phyloP scores from a whole-genome alignment of 2,329 filamentous ascomycete species.

The Herpotrichia juniperi region DNA sequence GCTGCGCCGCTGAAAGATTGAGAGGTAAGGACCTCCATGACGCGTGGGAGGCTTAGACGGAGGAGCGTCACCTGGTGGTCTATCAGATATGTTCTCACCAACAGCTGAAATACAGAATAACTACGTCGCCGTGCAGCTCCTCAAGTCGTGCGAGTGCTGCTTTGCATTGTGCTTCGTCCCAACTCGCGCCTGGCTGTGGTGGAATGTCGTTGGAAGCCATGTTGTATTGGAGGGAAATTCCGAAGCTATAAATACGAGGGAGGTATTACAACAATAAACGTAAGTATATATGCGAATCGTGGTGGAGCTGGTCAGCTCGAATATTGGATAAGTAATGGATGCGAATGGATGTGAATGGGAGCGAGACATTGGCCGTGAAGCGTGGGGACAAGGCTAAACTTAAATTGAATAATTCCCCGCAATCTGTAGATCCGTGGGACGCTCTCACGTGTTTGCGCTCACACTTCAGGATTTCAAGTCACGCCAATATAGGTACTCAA shows the following conservation, averaged over 20 bases:
- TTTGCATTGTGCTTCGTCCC: conserved; percentile 49
- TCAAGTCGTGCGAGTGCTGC: conserved; percentile 53
- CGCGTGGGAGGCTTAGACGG: conserved; percentile 50
- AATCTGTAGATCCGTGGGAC: neutral
- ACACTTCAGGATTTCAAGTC: too few relatives aligned
- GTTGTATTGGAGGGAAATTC: neutral
- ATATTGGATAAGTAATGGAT: neutral
- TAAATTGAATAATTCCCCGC: conserved; percentile 3
- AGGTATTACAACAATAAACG: neutral
- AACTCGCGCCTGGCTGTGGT: conserved; percentile 27
- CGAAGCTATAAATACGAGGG: neutral
- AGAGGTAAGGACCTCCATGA: conserved; percentile 48
- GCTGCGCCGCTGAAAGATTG: conserved; percentile 28
- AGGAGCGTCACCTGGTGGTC: conserved; percentile 47
- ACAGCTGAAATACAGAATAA: neutral
- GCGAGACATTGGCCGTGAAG: neutral
- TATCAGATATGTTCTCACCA: conserved; percentile 9
- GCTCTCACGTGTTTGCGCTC: neutral
- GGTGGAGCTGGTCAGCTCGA: neutral
- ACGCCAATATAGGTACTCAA: too few relatives aligned
- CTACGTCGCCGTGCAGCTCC: conserved; percentile 51
- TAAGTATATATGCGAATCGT: neutral
- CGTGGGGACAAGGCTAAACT: neutral
- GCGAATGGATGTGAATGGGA: neutral
- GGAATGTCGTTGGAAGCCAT: conserved; percentile 24